Base-by-base conservation (phyloP, 2,329 filamentous ascomycete genomes). In the Aspergillus piperis region DNA sequence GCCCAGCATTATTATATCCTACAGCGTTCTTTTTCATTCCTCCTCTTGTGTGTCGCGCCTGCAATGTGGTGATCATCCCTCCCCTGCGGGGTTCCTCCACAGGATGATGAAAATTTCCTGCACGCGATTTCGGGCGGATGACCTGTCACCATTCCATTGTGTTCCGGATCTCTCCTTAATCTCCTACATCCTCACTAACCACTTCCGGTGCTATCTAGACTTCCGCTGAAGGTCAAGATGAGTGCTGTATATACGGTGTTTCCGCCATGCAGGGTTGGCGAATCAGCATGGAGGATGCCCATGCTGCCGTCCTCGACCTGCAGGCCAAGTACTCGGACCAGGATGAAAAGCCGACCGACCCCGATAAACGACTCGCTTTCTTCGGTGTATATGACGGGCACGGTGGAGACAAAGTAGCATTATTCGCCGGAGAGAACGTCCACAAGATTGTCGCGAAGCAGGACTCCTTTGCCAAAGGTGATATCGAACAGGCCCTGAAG, bases 231-330 rank as follows among this genome's bases (percentile, higher is more conserved):
- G 93, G 93, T 80, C 88, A 92, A 81, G 93, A 98, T 90, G 92
- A 96, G 67, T 89, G 91, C 75, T 88, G 96, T 75, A 81, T 95
- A 75, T 99, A 91, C 79, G 95, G 95, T 75, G 88, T 98, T 68
- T 99, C 95, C 68, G 92, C 92, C 80, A 99, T 99, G 95, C 95
- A 99, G 81, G 95, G 95, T 83, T 99, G 95, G 95, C 90, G 95
- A 82, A 98, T 99, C 81, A 96, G 91, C 83, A 99, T 99, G 95
- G 95, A 99, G 79, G 95, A 99, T 77, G 88, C 95, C 65, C 95
- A 99, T 81, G 91, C 91, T 63, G 86, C 90, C 58, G 82, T 98
- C 55, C 90, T 99, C 75, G 91, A 98, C 78, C 87, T 98, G 68
- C 86, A 95, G 72, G 82, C 87, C 62, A 81, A 83, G 63, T 80